Percentiles rank a stretch among this genome's conserved stretches.
Conservation (phyloP, 202 grass and related monocot species). For the Bolboschoenoplectus hybrid region DNA sequence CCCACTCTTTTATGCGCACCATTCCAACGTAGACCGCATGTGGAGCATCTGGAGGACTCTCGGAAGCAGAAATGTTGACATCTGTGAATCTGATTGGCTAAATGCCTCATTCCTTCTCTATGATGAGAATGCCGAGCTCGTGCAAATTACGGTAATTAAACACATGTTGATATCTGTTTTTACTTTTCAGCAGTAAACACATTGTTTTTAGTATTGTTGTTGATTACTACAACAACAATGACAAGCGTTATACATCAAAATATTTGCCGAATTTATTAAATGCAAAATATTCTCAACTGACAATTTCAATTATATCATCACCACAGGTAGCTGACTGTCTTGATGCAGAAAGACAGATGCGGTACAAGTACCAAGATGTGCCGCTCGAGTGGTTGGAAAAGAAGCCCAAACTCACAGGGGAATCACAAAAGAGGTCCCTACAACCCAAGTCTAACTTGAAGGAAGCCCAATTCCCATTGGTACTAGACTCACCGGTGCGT, state of each 20-base stretch:
- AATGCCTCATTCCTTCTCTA: conserved; percentile 48
- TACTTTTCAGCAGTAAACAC: neutral
- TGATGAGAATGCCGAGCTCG: conserved; percentile 44
- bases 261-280: neutral
- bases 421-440: neutral
- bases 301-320: neutral
- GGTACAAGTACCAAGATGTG: conserved; percentile 46
- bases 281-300: neutral
- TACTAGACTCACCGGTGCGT: conserved; percentile 25
- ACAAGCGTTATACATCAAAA: too few relatives aligned
- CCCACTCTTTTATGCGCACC: conserved; percentile 41
- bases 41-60: conserved; percentile 43
- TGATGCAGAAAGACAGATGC: conserved; percentile 33
- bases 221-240: too few relatives aligned
- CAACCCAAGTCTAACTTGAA: neutral
- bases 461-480: conserved; percentile 50
- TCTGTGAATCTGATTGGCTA: conserved; percentile 42
- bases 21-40: conserved; percentile 45
- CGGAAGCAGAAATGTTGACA: conserved; percentile 28
- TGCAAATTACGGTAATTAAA: conserved; percentile 33
- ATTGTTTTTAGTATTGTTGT: too few relatives aligned
- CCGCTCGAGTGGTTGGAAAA: conserved; percentile 41
- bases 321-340: conserved; percentile 41
- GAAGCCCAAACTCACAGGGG: conserved; percentile 16
- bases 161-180: too few relatives aligned